These are phyloP conservation scores for Gossypium gossypioides DNA, from an alignment of 441 rosid genomes.

Conservation along the genomic window DNA sequence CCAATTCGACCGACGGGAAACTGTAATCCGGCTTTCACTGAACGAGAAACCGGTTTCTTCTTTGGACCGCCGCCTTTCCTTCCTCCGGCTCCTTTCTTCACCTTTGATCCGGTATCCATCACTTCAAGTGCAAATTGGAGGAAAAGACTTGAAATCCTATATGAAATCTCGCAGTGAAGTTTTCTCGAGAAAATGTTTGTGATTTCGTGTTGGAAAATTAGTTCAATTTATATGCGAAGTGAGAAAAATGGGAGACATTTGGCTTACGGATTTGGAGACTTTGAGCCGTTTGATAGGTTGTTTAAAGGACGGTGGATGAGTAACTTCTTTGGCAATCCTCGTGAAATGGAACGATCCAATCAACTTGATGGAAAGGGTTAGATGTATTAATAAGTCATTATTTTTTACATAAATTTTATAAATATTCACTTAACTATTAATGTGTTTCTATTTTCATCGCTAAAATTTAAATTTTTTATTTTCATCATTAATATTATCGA, in stretches of 20 bases:
- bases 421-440: no score
- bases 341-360: background rate
- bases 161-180: background rate
- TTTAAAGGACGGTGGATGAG: constrained; percentile 12
- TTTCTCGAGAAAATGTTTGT: background rate
- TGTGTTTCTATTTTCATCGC: no score
- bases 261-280: background rate
- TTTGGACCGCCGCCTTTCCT: constrained; percentile 55
- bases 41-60: constrained; percentile 52
- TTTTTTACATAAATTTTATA: no score
- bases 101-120: constrained; percentile 24
- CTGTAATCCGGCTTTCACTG: constrained; percentile 50
- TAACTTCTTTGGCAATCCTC: constrained; percentile 20
- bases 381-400: no score
- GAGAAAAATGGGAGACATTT: background rate
- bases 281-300: constrained; percentile 21
- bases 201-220: no score
- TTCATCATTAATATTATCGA: no score
- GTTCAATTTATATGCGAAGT: background rate
- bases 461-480: no score
- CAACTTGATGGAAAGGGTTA: background rate
- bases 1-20: constrained; percentile 62
- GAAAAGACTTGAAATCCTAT: background rate
- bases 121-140: background rate
- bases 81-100: constrained; percentile 53